These are phyloP conservation scores for Penicillium digitatum DNA, from an alignment of 2,329 filamentous ascomycete genomes.

Conservation along the genomic window DNA sequence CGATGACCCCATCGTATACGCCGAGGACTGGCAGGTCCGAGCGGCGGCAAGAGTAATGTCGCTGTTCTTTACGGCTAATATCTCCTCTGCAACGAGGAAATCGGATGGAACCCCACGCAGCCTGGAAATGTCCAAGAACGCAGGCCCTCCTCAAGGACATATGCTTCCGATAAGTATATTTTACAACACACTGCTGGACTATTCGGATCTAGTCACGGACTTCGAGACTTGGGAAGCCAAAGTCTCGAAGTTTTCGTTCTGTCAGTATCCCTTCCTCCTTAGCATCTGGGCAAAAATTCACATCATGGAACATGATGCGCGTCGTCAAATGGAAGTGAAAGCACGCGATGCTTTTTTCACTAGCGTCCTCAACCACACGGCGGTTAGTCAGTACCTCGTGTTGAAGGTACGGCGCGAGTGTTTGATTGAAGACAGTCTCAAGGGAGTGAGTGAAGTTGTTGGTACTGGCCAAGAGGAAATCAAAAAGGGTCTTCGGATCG, in stretches of 20 bases:
- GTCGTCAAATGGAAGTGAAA: slow-evolving; percentile 82
- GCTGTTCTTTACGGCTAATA: slow-evolving; percentile 78
- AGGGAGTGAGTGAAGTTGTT: slow-evolving; percentile 77
- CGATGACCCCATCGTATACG: slow-evolving; percentile 57
- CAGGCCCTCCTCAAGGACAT: slow-evolving; percentile 55
- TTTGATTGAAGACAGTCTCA: slow-evolving; percentile 81
- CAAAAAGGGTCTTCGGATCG: slow-evolving; percentile 82
- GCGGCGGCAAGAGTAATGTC: slow-evolving; percentile 76
- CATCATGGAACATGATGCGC: slow-evolving; percentile 82
- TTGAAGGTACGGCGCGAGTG: slow-evolving; percentile 78
- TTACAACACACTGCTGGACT: slow-evolving; percentile 82
- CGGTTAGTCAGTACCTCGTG: slow-evolving; percentile 71
- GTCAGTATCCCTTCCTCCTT: slow-evolving; percentile 86
- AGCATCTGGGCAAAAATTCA: slow-evolving; percentile 91
- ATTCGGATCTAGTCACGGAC: slow-evolving; percentile 77
- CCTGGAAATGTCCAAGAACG: slow-evolving; percentile 26
- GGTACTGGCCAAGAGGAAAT: slow-evolving; percentile 77
- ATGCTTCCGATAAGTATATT: slow-evolving; percentile 78
- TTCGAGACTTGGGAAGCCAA: slow-evolving; percentile 84
- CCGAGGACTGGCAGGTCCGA: slow-evolving; percentile 85
- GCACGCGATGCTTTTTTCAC: slow-evolving; percentile 88
- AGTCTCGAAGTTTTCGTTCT: slow-evolving; percentile 74
- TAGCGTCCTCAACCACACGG: slow-evolving; percentile 72
- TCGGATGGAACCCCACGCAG: slow-evolving; percentile 31
- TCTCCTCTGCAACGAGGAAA: slow-evolving; percentile 44